Percentiles rank a stretch among this genome's conserved stretches.
phyloP scores from a whole-genome alignment of 2,329 filamentous ascomycete species.

The Coniochaeta hoffmannii region DNA sequence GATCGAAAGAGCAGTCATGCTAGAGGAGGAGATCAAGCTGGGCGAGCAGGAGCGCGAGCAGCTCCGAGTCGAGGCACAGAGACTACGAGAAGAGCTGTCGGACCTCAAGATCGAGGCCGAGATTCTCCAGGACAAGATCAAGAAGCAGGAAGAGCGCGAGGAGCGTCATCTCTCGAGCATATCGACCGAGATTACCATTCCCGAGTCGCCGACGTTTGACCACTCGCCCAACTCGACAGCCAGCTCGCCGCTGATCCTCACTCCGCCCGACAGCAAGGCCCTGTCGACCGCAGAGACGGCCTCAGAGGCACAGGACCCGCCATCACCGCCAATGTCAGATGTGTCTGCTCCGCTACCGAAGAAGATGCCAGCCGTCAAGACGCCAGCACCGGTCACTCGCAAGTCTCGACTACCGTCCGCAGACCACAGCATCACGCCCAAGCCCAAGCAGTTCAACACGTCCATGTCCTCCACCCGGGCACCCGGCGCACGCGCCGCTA shows the following conservation, averaged over 20 bases:
- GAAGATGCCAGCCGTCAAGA: constrained; percentile 34
- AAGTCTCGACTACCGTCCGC: constrained; percentile 48
- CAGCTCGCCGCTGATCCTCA: constrained; percentile 84
- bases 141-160: constrained; percentile 56
- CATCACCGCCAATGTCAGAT: constrained; percentile 91
- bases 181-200: constrained; percentile 54
- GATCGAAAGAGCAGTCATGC: constrained; percentile 84
- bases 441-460: constrained; percentile 32
- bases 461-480: constrained; percentile 27
- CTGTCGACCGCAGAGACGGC: constrained; percentile 48
- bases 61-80: constrained; percentile 83
- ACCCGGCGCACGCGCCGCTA: constrained; percentile 29
- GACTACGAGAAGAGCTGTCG: constrained; percentile 81
- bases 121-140: constrained; percentile 88
- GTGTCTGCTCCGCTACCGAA: constrained; percentile 57
- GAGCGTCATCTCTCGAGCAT: constrained; percentile 49
- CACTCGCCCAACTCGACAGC: constrained; percentile 76
- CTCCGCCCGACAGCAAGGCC: constrained; percentile 68
- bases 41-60: constrained; percentile 88
- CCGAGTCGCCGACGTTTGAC: constrained; percentile 67
- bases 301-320: constrained; percentile 70
- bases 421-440: constrained; percentile 46
- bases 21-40: constrained; percentile 89
- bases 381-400: constrained; percentile 27
- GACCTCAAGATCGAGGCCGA: constrained; percentile 94